These are phyloP conservation scores for Cercophora newfieldiana DNA, from an alignment of 495 filamentous ascomycete species.

Conservation along the genomic window DNA sequence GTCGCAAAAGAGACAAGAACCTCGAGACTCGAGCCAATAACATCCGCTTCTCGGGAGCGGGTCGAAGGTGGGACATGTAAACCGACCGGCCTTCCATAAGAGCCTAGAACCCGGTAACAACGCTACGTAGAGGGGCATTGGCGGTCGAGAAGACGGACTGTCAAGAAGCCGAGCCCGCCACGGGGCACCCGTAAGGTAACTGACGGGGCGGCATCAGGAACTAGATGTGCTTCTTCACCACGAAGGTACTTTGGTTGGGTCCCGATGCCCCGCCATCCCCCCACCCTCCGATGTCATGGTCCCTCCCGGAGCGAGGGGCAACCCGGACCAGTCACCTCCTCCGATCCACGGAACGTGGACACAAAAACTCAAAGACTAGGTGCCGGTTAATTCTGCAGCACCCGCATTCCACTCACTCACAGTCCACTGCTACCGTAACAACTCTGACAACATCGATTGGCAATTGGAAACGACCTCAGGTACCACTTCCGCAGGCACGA, in stretches of 20 bases:
- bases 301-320: constrained; percentile 27
- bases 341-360: constrained; percentile 10
- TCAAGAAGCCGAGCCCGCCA: background rate
- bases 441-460: background rate
- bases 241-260: background rate
- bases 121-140: background rate
- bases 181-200: background rate
- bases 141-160: background rate
- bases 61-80: background rate
- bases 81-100: background rate
- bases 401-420: background rate
- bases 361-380: constrained; percentile 2
- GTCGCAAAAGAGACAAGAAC: background rate
- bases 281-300: constrained; percentile 6
- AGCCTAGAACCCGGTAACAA: background rate
- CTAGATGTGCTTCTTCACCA: background rate
- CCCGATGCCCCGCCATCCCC: constrained; percentile 19
- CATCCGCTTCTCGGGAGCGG: background rate
- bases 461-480: background rate
- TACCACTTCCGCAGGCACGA: background rate
- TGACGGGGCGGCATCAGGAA: background rate
- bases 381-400: background rate
- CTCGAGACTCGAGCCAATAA: background rate
- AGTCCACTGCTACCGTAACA: background rate
- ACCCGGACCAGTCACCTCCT: constrained; percentile 17